Evolutionary conservation across 2,329 filamentous ascomycete genomes (phyloP), one percentile per base, ranked within the genome.

Genomic region (Seiridium unicorne): DNA sequence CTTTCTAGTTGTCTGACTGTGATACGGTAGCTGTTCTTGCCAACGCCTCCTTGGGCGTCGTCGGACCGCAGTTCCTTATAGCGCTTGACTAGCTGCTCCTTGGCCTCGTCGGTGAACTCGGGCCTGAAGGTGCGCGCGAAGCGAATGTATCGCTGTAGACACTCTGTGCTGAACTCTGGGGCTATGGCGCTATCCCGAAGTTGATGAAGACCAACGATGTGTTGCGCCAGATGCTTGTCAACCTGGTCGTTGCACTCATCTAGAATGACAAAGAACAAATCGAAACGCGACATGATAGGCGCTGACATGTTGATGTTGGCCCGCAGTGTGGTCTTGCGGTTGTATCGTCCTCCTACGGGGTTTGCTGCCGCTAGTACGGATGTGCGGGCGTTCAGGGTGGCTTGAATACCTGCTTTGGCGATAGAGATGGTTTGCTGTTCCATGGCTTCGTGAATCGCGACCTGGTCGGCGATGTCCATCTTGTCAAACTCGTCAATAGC

Each of bases 391-490:
- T 99, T 99, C 51, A 99, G 85, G 0, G 95, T 99, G 3, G 95
- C 96, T 74, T 99, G 95, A 61, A 99, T 99, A 70, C 95, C 95
- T 4, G 95, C 95, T 78, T 99, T 99, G 62, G 95, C 94, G 70
- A 99, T 99, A 7, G 93, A 97, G 66, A 99, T 99, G 4, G 95
- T 99, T 77, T 99, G 95, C 80, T 99, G 95, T 85, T 99, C 95
- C 95, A 99, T 99, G 61, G 95, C 95, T 86, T 99, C 95, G 84
- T 99, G 95, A 70, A 99, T 99, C 65, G 95, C 95, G 59, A 99
- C 95, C 78, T 99, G 95, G 74, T 99, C 95, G 57, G 81, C 88
- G 63, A 99, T 91, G 70, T 99, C 95, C 95, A 99, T 99, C 81
- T 99, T 99, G 85, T 99, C 95, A 69, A 99, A 99, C 74, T 99